phyloP scores from a whole-genome alignment of 768 basidiomycete species.

The Rhizopogon vesiculosus region DNA sequence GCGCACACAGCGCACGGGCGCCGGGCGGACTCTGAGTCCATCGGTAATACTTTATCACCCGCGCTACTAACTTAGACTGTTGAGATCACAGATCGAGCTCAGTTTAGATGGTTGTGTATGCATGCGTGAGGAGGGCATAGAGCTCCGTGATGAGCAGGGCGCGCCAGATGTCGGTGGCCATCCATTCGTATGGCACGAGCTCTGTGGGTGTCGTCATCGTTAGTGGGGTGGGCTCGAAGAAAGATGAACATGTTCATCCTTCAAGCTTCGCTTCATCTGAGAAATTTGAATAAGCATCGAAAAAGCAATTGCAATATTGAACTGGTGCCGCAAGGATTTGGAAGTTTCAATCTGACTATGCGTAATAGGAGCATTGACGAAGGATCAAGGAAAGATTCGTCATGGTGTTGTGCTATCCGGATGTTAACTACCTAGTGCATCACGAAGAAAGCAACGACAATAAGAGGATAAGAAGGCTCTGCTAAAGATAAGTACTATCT shows the following conservation, averaged over 20 bases:
- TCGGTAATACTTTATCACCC: slow-evolving; percentile 31
- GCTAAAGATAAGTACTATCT: too few relatives aligned
- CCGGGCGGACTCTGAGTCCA: slow-evolving; percentile 60
- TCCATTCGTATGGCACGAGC: slow-evolving; percentile 81
- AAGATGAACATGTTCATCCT: slow-evolving; percentile 59
- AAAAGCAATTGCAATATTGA: too few relatives aligned
- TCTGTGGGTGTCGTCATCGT: slow-evolving; percentile 74
- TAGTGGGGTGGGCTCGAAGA: slow-evolving; percentile 69
- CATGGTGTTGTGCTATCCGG: too few relatives aligned
- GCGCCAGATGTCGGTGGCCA: slow-evolving; percentile 79
- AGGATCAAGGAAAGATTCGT: too few relatives aligned
- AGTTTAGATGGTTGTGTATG: slow-evolving; percentile 81
- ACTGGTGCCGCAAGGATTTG: too few relatives aligned
- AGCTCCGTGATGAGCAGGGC: slow-evolving; percentile 74
- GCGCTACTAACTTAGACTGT: slow-evolving; percentile 38
- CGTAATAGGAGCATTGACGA: too few relatives aligned
- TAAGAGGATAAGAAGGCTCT: too few relatives aligned
- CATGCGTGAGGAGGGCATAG: slow-evolving; percentile 80
- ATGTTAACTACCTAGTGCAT: too few relatives aligned
- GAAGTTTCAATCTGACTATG: too few relatives aligned
- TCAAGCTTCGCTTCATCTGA: too few relatives aligned
- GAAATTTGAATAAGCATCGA: slow-evolving; percentile 24
- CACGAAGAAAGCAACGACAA: too few relatives aligned
- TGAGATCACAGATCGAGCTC: slow-evolving; percentile 47
- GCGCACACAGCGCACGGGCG: slow-evolving; percentile 69